Evolutionary conservation across 306 rosid genomes (phyloP).

Genomic region (Sechiopsis laciniata): DNA sequence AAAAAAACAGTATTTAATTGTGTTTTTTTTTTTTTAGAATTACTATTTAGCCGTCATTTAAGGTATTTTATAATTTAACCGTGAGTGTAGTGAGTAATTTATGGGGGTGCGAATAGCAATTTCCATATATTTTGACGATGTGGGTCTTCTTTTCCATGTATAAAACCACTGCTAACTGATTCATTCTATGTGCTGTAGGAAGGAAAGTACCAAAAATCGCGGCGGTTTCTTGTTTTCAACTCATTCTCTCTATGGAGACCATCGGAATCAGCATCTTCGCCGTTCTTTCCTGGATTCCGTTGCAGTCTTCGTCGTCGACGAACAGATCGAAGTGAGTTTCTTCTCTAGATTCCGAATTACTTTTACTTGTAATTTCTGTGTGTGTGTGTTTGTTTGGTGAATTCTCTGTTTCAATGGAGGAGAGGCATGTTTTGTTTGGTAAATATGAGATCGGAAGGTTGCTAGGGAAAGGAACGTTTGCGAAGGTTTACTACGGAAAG

Average conservation of each 20-base stretch:
- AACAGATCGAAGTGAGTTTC: conserved; percentile 8
- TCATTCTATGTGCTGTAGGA: neutral
- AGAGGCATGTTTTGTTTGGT: conserved; percentile 40
- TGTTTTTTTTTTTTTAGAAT: no score
- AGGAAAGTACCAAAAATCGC: neutral
- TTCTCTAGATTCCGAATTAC: neutral
- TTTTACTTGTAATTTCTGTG: neutral
- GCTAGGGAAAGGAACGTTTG: conserved; percentile 71
- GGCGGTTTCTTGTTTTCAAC: neutral
- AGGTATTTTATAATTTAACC: no score
- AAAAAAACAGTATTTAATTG: no score
- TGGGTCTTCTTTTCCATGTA: neutral
- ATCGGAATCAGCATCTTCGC: conserved; percentile 24
- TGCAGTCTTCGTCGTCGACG: neutral
- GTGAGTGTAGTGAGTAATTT: neutral
- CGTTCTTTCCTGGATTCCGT: conserved; percentile 36
- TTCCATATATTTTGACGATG: neutral
- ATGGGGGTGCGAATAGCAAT: neutral
- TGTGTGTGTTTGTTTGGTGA: neutral
- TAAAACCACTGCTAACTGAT: neutral
- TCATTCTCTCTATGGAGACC: conserved; percentile 24
- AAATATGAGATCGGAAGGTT: conserved; percentile 63
- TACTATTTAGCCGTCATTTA: no score
- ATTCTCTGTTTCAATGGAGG: conserved; percentile 36
- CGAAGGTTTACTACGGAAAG: conserved; percentile 64